Evolutionary conservation across 2,329 filamentous ascomycete species (phyloP).

Genomic region (Sporothrix brunneoviolacea): DNA sequence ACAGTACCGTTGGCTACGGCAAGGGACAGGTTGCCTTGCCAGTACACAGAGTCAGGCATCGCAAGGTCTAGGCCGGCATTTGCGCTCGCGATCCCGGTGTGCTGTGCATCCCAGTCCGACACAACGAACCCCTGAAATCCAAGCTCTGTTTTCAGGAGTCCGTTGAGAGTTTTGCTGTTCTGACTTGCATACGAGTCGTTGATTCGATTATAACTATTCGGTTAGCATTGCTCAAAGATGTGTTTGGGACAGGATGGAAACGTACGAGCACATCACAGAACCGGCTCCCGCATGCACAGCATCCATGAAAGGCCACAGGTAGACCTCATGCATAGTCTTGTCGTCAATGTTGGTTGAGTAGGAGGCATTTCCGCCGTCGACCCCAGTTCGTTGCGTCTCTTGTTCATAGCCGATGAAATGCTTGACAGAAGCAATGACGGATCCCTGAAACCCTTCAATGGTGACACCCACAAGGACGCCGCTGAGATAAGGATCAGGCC

Average conservation of each 20-base stretch:
- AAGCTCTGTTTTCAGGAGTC: constrained; percentile 56
- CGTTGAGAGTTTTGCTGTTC: constrained; percentile 61
- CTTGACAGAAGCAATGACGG: constrained; percentile 67
- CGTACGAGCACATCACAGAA: constrained; percentile 57
- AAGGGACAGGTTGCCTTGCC: constrained; percentile 47
- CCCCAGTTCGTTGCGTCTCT: constrained; percentile 60
- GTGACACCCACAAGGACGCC: constrained; percentile 41
- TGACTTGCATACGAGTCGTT: constrained; percentile 67
- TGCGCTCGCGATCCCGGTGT: constrained; percentile 53
- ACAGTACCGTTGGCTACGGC: constrained; percentile 57
- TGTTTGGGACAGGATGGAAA: too few species aligned
- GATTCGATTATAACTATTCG: too few species aligned
- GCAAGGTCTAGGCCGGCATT: constrained; percentile 64
- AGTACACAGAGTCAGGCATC: constrained; percentile 48
- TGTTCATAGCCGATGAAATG: constrained; percentile 74
- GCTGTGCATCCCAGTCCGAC: constrained; percentile 61
- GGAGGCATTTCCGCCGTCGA: constrained; percentile 44
- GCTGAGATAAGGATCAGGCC: constrained; percentile 55
- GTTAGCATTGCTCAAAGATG: too few species aligned
- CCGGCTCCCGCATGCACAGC: constrained; percentile 55
- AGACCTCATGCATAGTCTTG: constrained; percentile 55
- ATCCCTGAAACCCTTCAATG: constrained; percentile 61
- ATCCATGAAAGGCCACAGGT: constrained; percentile 66
- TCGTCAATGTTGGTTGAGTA: constrained; percentile 56
- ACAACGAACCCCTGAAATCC: constrained; percentile 60